phyloP scores from a whole-genome alignment of 371 early-diverging fungal species.

The Mycotypha africana region DNA sequence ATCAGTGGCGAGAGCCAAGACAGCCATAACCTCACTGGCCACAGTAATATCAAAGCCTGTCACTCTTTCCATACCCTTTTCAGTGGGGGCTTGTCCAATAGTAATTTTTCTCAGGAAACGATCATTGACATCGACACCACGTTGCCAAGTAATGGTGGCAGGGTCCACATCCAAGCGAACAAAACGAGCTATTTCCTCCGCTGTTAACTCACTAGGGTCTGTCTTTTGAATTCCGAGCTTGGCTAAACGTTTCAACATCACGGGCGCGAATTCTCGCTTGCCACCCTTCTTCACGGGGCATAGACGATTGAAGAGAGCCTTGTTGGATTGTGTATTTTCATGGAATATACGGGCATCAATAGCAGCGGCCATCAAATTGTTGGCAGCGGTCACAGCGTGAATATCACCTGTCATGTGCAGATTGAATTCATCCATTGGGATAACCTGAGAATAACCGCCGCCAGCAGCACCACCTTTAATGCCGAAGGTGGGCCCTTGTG shows the following conservation, averaged over 20 bases:
- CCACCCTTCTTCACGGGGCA: conserved; percentile 88
- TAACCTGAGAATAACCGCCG: conserved; percentile 95
- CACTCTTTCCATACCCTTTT: conserved; percentile 77
- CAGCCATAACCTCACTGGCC: conserved; percentile 96
- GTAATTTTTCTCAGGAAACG: conserved; percentile 88
- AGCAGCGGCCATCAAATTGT: conserved; percentile 96
- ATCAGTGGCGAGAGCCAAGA: conserved; percentile 87
- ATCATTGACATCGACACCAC: conserved; percentile 93
- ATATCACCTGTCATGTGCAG: conserved; percentile 96
- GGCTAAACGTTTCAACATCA: conserved; percentile 81
- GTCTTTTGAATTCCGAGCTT: conserved; percentile 81
- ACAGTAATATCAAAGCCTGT: conserved; percentile 97
- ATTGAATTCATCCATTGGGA: conserved; percentile 98
- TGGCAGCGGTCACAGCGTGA: conserved; percentile 95
- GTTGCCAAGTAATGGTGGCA: conserved; percentile 91
- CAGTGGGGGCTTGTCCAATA: conserved; percentile 84
- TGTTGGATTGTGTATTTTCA: conserved; percentile 85
- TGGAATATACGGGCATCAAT: conserved; percentile 97
- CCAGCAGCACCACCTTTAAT: conserved; percentile 98
- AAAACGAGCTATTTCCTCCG: conserved; percentile 72
- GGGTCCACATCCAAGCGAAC: conserved; percentile 92
- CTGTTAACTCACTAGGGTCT: conserved; percentile 70
- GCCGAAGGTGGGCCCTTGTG: conserved; percentile 97
- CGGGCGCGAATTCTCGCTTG: conserved; percentile 67
- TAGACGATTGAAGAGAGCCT: conserved; percentile 83